Evolutionary conservation across 495 filamentous ascomycete species (phyloP).

Genomic region (Aspergillus funiculosus): DNA sequence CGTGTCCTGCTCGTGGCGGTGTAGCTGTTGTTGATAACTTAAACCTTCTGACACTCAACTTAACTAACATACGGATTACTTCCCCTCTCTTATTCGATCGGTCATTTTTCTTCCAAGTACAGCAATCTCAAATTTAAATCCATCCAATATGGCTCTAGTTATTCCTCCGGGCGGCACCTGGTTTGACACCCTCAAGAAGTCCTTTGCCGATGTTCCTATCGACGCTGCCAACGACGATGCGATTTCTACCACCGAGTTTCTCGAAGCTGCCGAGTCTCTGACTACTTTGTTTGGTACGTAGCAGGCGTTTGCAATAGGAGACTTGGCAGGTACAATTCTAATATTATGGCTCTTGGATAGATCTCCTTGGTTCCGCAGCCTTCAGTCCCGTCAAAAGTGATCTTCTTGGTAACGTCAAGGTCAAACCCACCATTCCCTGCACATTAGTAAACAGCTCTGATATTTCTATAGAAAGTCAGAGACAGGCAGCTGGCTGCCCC

Average conservation of each 20-base stretch:
- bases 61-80: too few relatives aligned
- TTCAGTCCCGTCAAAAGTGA: conserved; percentile 87
- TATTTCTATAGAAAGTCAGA: conserved; percentile 72
- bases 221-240: conserved; percentile 63
- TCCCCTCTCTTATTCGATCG: conserved; percentile 10
- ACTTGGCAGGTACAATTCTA: background rate
- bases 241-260: conserved; percentile 79
- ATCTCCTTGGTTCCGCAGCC: conserved; percentile 72
- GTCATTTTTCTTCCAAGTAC: conserved; percentile 10
- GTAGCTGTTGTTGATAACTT: conserved; percentile 17
- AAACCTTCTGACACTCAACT: conserved; percentile 4
- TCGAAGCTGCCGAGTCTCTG: conserved; percentile 82
- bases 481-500: conserved; percentile 75
- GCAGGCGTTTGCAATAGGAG: background rate
- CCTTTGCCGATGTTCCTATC: conserved; percentile 76
- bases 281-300: conserved; percentile 79
- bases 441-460: conserved; percentile 10
- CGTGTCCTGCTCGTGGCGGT: conserved; percentile 27
- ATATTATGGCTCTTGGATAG: conserved; percentile 37
- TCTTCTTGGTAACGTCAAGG: conserved; percentile 87
- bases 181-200: conserved; percentile 75
- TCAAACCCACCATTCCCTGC: conserved; percentile 33
- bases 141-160: conserved; percentile 25
- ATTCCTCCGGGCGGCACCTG: conserved; percentile 65
- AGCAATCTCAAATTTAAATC: conserved; percentile 6